Evolutionary conservation across 169 alveolate genomes (phyloP).

Genomic region (Theileria orientalis): DNA sequence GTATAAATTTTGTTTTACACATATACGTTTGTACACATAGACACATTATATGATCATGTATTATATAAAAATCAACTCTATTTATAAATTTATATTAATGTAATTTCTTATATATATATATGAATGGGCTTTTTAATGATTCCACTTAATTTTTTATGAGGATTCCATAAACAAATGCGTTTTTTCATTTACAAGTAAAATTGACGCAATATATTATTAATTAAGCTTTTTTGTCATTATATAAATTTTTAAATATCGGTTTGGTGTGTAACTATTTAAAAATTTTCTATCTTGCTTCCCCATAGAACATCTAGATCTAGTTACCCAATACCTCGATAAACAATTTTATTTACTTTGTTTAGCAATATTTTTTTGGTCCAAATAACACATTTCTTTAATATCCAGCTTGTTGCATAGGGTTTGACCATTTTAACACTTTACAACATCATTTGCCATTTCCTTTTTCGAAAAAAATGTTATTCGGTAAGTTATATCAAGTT

Average conservation of each 20-base stretch:
- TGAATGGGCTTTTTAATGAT: neutral
- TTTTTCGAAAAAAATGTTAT: neutral
- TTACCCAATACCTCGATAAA: slow-evolving; percentile 10
- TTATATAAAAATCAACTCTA: neutral
- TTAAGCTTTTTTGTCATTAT: neutral
- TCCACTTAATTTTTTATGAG: neutral
- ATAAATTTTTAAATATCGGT: neutral
- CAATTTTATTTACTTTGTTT: neutral
- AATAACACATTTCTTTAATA: no score
- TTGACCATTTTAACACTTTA: no score
- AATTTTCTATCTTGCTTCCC: neutral
- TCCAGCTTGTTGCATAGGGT: no score
- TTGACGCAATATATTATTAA: neutral
- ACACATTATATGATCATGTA: neutral
- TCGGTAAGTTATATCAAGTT: slow-evolving; percentile 11
- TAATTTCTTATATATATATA: neutral
- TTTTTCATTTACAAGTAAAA: neutral
- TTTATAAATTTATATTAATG: neutral
- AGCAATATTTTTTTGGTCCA: neutral
- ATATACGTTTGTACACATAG: neutral
- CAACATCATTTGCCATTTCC: neutral
- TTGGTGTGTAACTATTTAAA: neutral
- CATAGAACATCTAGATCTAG: neutral
- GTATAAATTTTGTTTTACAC: slow-evolving; percentile 28
- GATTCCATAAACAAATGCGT: neutral